Evolutionary conservation across 2,329 filamentous ascomycete species (phyloP).

Genomic region (Chaetoscypha palmicola): DNA sequence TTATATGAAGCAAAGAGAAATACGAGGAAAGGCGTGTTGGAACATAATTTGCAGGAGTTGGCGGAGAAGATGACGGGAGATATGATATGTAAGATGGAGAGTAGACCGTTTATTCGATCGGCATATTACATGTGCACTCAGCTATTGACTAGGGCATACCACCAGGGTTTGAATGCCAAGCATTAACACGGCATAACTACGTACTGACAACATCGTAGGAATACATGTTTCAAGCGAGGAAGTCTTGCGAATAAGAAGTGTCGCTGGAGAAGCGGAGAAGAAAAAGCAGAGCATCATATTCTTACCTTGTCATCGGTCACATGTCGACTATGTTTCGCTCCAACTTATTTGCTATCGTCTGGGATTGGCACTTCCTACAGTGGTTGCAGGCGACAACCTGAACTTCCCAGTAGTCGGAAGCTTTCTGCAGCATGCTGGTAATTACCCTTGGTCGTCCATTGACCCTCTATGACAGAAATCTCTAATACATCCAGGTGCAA

Average conservation of each 20-base stretch:
- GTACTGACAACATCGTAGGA: no score
- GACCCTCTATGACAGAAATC: no score
- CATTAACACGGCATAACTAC: no score
- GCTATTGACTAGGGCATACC: constrained; percentile 84
- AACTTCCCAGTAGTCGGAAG: constrained; percentile 87
- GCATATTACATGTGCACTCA: constrained; percentile 89
- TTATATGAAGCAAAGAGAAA: constrained; percentile 46
- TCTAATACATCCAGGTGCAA: constrained; percentile 51
- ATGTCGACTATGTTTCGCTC: constrained; percentile 92
- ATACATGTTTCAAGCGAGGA: constrained; percentile 96
- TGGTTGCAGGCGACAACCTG: constrained; percentile 92
- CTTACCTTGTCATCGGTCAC: constrained; percentile 86
- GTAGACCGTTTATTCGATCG: constrained; percentile 81
- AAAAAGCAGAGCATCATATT: constrained; percentile 97
- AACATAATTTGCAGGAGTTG: constrained; percentile 68
- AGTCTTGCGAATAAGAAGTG: constrained; percentile 71
- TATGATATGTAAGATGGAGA: constrained; percentile 99
- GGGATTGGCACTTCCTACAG: constrained; percentile 79
- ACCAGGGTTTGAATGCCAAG: constrained; percentile 61
- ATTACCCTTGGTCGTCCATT: constrained; percentile 11
- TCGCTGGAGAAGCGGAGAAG: constrained; percentile 73
- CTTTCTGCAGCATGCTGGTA: constrained; percentile 86
- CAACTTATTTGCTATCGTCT: constrained; percentile 94
- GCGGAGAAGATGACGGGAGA: constrained; percentile 81
- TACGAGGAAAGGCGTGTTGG: constrained; percentile 56